phyloP scores from a whole-genome alignment of 75 land plant genomes.

The Chamaecyparis obtusa region DNA sequence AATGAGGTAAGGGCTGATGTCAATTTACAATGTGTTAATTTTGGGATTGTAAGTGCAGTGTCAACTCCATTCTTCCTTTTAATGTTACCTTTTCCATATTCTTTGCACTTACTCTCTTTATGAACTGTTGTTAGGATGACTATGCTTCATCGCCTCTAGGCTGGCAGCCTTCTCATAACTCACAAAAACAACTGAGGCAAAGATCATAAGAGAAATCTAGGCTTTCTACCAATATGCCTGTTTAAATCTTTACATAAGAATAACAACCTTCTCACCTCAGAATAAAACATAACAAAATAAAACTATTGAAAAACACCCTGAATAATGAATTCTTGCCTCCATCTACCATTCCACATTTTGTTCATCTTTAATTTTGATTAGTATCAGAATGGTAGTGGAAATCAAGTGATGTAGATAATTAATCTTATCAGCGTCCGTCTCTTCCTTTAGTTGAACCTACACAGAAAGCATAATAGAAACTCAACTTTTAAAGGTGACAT shows the following conservation, averaged over 20 bases:
- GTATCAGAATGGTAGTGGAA: slow-evolving; percentile 39
- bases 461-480: background rate
- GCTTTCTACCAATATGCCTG: slow-evolving; percentile 31
- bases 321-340: slow-evolving; percentile 36
- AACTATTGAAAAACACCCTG: slow-evolving; percentile 21
- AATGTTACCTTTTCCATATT: too few species aligned
- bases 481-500: background rate
- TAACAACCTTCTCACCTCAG: background rate
- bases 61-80: too few species aligned
- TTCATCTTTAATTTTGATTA: slow-evolving; percentile 40
- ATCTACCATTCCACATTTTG: slow-evolving; percentile 33
- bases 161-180: too few species aligned
- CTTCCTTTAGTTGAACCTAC: slow-evolving; percentile 22
- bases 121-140: too few species aligned
- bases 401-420: slow-evolving; percentile 31
- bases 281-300: background rate
- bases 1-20: too few species aligned
- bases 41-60: too few species aligned
- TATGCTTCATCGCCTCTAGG: too few species aligned
- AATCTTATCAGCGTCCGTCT: slow-evolving; percentile 16
- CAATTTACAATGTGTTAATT: too few species aligned
- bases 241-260: background rate
- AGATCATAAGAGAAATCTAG: slow-evolving; percentile 30
- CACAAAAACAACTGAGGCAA: too few species aligned
- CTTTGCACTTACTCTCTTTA: too few species aligned